Conservation (phyloP, 2,329 filamentous ascomycete species). For the Fusarium lateritium region DNA sequence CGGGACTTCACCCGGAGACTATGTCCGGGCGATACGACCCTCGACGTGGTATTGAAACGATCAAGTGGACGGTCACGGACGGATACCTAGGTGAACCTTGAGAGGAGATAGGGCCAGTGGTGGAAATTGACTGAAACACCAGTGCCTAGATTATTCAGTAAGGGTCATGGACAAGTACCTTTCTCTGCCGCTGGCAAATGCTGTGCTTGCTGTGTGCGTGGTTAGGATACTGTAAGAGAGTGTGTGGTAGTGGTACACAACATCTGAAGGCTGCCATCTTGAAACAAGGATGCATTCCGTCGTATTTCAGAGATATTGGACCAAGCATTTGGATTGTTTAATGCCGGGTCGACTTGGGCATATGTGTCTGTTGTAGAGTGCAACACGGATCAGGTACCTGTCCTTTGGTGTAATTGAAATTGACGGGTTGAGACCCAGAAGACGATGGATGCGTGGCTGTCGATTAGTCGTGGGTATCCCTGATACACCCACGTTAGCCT, state of each 20-base stretch:
- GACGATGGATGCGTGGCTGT: slow-evolving; percentile 32
- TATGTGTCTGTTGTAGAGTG: slow-evolving; percentile 12
- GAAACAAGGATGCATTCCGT: slow-evolving; percentile 28
- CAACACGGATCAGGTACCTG: slow-evolving; percentile 11
- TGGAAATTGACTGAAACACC: slow-evolving; percentile 32
- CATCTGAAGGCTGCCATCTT: slow-evolving; percentile 16
- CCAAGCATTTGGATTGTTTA: slow-evolving; percentile 16
- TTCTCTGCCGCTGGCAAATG: slow-evolving; percentile 7
- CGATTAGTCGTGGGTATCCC: slow-evolving; percentile 28
- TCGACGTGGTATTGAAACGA: slow-evolving; percentile 19
- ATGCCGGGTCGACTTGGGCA: slow-evolving; percentile 29
- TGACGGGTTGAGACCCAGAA: slow-evolving; percentile 13
- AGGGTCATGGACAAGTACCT: slow-evolving; percentile 8
- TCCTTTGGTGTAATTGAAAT: slow-evolving; percentile 4
- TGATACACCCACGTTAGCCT: slow-evolving; percentile 25
- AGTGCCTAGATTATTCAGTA: slow-evolving; percentile 1
- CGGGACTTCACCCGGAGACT: slow-evolving; percentile 22
- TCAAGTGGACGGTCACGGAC: not conserved
- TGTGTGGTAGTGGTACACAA: slow-evolving; percentile 12
- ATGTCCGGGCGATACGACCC: slow-evolving; percentile 25
- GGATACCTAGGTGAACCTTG: slow-evolving; percentile 1
- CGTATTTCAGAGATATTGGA: slow-evolving; percentile 25
- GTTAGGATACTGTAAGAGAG: slow-evolving; percentile 1
- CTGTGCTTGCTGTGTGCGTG: not conserved
- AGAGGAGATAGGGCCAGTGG: slow-evolving; percentile 18